phyloP scores from a whole-genome alignment of 2,329 filamentous ascomycete species.

The Tolypocladium ophioglossoides region DNA sequence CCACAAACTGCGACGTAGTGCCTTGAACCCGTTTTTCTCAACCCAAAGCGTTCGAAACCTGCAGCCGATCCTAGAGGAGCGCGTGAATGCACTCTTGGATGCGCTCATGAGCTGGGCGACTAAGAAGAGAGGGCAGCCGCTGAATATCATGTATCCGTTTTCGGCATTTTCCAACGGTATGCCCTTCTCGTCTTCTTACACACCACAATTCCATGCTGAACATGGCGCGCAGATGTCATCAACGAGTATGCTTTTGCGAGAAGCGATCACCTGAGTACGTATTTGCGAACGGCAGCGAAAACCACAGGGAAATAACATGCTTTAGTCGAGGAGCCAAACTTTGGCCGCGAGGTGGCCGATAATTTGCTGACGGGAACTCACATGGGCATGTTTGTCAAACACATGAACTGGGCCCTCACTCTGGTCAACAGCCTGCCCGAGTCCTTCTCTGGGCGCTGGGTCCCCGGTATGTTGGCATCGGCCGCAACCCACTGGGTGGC shows the following conservation, averaged over 20 bases:
- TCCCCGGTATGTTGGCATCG: conserved; percentile 14
- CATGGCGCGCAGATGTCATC: conserved; percentile 21
- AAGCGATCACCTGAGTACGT: conserved; percentile 19
- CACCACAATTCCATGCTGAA: conserved; percentile 1
- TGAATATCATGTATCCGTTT: conserved; percentile 26
- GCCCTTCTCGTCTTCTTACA: not conserved
- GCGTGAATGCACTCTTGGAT: conserved; percentile 20
- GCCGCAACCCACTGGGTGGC: conserved; percentile 2
- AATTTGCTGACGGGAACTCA: conserved; percentile 25
- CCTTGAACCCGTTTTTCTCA: conserved; percentile 26
- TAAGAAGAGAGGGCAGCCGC: conserved; percentile 13
- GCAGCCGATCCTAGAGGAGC: conserved; percentile 25
- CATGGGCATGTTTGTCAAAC: conserved; percentile 24
- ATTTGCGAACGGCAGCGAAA: not conserved
- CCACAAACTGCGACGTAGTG: conserved; percentile 21
- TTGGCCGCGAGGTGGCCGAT: conserved; percentile 24
- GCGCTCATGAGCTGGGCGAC: conserved; percentile 18
- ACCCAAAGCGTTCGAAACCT: conserved; percentile 25
- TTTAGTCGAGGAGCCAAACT: conserved; percentile 21
- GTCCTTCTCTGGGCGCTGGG: conserved; percentile 21
- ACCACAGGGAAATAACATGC: not conserved
- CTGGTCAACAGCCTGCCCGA: conserved; percentile 25
- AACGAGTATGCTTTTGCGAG: conserved; percentile 29
- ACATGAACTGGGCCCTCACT: conserved; percentile 23
- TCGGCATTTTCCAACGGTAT: conserved; percentile 27